Conservation (phyloP, 2,329 filamentous ascomycete genomes). For the Colletotrichum higginsianum region DNA sequence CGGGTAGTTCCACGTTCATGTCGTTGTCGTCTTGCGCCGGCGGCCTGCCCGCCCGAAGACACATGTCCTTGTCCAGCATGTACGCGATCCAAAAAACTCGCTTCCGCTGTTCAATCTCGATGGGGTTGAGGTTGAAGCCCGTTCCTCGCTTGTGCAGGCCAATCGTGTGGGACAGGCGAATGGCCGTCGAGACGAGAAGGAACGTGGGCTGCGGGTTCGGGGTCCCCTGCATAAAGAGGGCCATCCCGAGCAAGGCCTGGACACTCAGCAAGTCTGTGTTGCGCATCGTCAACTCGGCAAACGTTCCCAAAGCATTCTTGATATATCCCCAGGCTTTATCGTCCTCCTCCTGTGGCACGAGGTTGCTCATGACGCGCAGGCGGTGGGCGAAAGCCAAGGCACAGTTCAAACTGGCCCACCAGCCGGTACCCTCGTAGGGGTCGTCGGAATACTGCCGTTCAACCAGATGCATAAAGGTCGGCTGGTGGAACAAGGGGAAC, state of each 20-base stretch:
- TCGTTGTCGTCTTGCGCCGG: slow-evolving; percentile 76
- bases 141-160: slow-evolving; percentile 94
- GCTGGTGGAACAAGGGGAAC: slow-evolving; percentile 97
- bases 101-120: slow-evolving; percentile 91
- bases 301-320: slow-evolving; percentile 96
- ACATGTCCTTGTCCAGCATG: slow-evolving; percentile 76
- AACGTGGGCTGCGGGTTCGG: slow-evolving; percentile 97
- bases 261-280: slow-evolving; percentile 97
- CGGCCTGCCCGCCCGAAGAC: slow-evolving; percentile 71
- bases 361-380: slow-evolving; percentile 93
- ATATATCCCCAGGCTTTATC: slow-evolving; percentile 95
- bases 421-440: slow-evolving; percentile 94
- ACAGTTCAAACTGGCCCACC: slow-evolving; percentile 98
- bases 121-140: slow-evolving; percentile 92
- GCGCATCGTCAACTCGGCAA: slow-evolving; percentile 93
- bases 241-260: slow-evolving; percentile 93
- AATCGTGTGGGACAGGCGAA: slow-evolving; percentile 92
- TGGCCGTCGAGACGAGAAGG: slow-evolving; percentile 90
- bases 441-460: slow-evolving; percentile 94
- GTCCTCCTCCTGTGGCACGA: slow-evolving; percentile 92
- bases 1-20: slow-evolving; percentile 97
- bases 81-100: slow-evolving; percentile 78
- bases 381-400: slow-evolving; percentile 94
- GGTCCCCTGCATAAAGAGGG: slow-evolving; percentile 94
- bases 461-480: slow-evolving; percentile 97